Base-by-base conservation (phyloP, 345 rosid species). In the Bruguiera sexangula region DNA sequence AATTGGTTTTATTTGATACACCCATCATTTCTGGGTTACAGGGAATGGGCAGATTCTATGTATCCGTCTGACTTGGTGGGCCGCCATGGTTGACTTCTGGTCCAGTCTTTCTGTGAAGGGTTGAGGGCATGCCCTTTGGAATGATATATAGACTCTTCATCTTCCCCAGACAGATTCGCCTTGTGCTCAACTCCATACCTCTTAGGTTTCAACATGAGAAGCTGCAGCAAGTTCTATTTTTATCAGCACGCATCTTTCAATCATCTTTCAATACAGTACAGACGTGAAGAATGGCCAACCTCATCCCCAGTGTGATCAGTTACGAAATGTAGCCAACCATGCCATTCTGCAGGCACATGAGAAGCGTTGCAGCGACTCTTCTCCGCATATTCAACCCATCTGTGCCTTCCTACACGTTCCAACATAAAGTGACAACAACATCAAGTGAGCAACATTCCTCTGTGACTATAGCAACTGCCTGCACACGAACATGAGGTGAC, bases 271-370 rank as follows among this genome's bases (percentile, higher is more conserved):
- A 2, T 27, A 27, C 29, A 27, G 29, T 27, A 27, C 29, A 27
- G 29, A 27, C 2, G 21, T 62, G 51, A 8, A 56, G n/a, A 27
- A 29, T 15, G 66, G 58, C 71, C 76, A 83, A 85, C 97, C 91
- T 95, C 92, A 61, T 95, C 99, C 58, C 99, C 96, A 6, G 99
- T 92, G 81, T 87, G 96, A 83, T 95, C 98, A 20, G 98, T 92
- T 73, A 92, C 74, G 80, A 57, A 79, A 76, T 95, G 99, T 70
- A 95, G 96, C 99, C 96, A 95, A n/a, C 96, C 96, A 22, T 92
- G 99, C 99, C 99, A 92, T 72, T 95, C 99, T 6, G 97, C 73
- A 69, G 99, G 99, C 70, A 95, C 97, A 83, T 92, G 97, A 69
- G 96, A 95, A 76, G 96, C 97, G 54, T 95, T 90, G 78, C 90